Conservation (phyloP, 1,284 basidiomycete species). For the Neolentinus lepideus region DNA sequence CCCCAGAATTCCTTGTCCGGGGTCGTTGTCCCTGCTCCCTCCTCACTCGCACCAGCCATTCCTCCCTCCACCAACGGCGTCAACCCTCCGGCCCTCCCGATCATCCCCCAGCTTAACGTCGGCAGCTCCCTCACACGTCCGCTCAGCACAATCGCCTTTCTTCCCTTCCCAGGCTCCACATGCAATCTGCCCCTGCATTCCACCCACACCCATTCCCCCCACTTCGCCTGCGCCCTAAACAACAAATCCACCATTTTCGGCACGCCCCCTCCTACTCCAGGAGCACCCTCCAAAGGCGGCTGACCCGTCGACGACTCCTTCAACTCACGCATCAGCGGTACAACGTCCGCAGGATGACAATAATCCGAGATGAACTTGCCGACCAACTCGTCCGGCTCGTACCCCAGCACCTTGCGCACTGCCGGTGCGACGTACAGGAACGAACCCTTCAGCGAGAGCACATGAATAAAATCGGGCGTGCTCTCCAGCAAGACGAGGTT, state of each 20-base stretch:
- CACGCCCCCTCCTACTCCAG: conserved; percentile 14
- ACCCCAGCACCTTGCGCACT: conserved; percentile 71
- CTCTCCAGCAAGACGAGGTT: conserved; percentile 66
- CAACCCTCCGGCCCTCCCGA: conserved; percentile 44
- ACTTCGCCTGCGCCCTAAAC: conserved; percentile 67
- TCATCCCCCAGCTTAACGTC: conserved; percentile 49
- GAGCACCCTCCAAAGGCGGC: conserved; percentile 6
- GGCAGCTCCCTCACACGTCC: conserved; percentile 69
- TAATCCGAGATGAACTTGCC: conserved; percentile 73
- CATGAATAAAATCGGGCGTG: conserved; percentile 78
- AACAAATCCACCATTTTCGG: conserved; percentile 62
- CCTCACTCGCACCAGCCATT: neutral
- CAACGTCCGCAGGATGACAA: conserved; percentile 85
- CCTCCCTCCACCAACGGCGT: conserved; percentile 7
- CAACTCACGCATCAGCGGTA: conserved; percentile 87
- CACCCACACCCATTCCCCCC: conserved; percentile 74
- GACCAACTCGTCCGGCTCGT: conserved; percentile 76
- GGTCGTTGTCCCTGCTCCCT: neutral
- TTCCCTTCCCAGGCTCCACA: conserved; percentile 83
- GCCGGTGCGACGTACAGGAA: conserved; percentile 89
- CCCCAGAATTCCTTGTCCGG: conserved; percentile 51
- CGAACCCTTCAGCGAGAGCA: conserved; percentile 88
- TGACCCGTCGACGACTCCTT: conserved; percentile 63
- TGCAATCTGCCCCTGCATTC: conserved; percentile 83
- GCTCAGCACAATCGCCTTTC: conserved; percentile 82